phyloP scores from a whole-genome alignment of 2,329 filamentous ascomycete genomes.

The Monosporascus sp. region DNA sequence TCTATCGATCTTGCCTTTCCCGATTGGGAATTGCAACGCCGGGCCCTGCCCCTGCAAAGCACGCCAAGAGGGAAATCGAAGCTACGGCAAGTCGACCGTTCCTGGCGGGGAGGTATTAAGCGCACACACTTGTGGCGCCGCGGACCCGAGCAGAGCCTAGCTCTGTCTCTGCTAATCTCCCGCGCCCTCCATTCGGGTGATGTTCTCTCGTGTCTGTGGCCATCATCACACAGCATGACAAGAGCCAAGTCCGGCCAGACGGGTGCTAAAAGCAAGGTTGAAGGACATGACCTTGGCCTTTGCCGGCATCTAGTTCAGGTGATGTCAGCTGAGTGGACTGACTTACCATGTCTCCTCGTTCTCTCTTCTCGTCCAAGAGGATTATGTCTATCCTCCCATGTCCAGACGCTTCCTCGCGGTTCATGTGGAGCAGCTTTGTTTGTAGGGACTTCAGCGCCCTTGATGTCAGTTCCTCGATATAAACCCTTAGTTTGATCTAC shows the following conservation, averaged over 20 bases:
- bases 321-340: constrained; percentile 1
- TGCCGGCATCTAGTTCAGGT: constrained; percentile 5
- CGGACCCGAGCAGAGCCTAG: neutral
- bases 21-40: neutral
- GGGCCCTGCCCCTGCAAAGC: neutral
- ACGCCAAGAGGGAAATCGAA: neutral
- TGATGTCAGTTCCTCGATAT: constrained; percentile 9
- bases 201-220: constrained; percentile 17
- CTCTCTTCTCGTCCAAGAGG: constrained; percentile 2
- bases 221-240: constrained; percentile 14
- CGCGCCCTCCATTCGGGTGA: constrained; percentile 19
- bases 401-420: constrained; percentile 8
- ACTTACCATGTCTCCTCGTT: constrained; percentile 1
- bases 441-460: constrained; percentile 15
- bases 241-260: constrained; percentile 4
- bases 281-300: constrained; percentile 9
- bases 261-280: neutral
- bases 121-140: too few relatives aligned
- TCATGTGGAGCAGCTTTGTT: constrained; percentile 15
- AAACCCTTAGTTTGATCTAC: constrained; percentile 20
- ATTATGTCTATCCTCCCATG: constrained; percentile 1
- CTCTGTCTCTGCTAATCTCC: constrained; percentile 23
- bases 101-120: neutral
- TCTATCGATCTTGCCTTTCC: neutral
- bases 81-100: neutral